Percentiles rank a stretch among this genome's conserved stretches.
These are phyloP conservation scores for Pichia occidentalis DNA, from an alignment of 805 yeast species.

Conservation along the genomic window DNA sequence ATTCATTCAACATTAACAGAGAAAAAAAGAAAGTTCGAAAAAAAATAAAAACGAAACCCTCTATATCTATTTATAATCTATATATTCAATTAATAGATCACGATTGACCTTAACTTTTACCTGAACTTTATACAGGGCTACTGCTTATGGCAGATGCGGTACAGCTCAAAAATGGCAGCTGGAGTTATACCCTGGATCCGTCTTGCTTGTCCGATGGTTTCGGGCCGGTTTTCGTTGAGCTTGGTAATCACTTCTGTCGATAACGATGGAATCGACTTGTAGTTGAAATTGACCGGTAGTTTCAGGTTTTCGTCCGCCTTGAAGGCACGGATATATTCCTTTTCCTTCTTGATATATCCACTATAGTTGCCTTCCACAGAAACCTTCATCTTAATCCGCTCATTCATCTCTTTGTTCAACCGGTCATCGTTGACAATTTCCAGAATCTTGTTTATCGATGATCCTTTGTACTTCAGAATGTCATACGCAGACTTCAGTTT, in stretches of 20 bases:
- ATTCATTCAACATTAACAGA: neutral
- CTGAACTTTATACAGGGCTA: too few species aligned
- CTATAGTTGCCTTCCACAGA: slow-evolving; percentile 78
- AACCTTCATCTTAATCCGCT: slow-evolving; percentile 51
- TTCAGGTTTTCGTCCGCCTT: slow-evolving; percentile 72
- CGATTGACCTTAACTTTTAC: too few species aligned
- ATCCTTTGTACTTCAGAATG: slow-evolving; percentile 50
- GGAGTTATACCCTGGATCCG: slow-evolving; percentile 94
- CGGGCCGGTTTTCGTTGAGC: slow-evolving; percentile 71
- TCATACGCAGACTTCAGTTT: slow-evolving; percentile 62
- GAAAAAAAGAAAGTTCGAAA: too few species aligned
- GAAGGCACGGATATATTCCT: slow-evolving; percentile 65
- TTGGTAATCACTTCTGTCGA: slow-evolving; percentile 68
- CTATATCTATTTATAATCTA: too few species aligned
- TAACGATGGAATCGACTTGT: slow-evolving; percentile 51
- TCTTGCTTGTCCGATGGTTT: slow-evolving; percentile 91
- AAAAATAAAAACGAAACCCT: too few species aligned
- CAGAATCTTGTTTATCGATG: slow-evolving; percentile 27
- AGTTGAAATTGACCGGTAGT: slow-evolving; percentile 66
- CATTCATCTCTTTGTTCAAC: slow-evolving; percentile 26
- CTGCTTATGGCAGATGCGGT: slow-evolving; percentile 40
- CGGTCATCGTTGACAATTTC: slow-evolving; percentile 31
- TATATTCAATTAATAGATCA: too few species aligned
- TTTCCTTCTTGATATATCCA: slow-evolving; percentile 72
- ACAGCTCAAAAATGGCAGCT: slow-evolving; percentile 79